Base-by-base conservation (phyloP, 2,329 filamentous ascomycete genomes). In the Diaporthe sp. region DNA sequence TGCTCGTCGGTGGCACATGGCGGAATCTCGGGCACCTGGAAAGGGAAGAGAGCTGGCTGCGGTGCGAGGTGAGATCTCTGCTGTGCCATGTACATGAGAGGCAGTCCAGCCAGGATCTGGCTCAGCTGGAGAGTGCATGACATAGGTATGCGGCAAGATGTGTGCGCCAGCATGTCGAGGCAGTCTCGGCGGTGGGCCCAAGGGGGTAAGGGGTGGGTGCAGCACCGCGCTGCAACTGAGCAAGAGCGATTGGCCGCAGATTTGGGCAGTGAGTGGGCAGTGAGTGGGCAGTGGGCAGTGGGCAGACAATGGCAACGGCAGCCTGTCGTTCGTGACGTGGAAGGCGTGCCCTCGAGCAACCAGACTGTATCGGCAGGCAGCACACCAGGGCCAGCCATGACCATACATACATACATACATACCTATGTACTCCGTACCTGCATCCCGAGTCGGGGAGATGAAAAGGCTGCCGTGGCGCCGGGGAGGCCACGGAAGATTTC, bases 1-100 rank as follows among this genome's bases (percentile, higher is more conserved):
- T 63, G 51, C 25, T 51, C 39, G 34, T 15, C 58, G 73, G 75
- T 71, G 37, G 61, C 25, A 75, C 75, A 63, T 22, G 73, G 75
- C 72, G 68, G 70, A 71, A 72, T 42, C 34, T 42, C 31, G 39
- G 75, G 57, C 44, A 63, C 20, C 57, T 63, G n/a, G 71, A 25
- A 53, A 72, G 71, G 44, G 22, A 15, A 39, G 31, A 51, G 12
- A 55, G 42, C 42, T 39, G 37, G 22, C 42, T 68, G 47, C 28
- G 28, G 44, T 68, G 47, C 28, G 28, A 31, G 55, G 42, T 47
- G 51, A 71, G 68, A 63, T 63, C 39, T 44, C 60, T 63, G 60
- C 60, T 63, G 60, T 63, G 58, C 37, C 6, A 28, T 63, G 60
- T 22, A 42, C 39, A 13, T 34, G 20, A 28, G 15, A 44, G 60